Percentiles rank a stretch among this genome's conserved stretches.
Evolutionary conservation across 129 eudicot species (phyloP).

Genomic region (Ambrosia trifida): DNA sequence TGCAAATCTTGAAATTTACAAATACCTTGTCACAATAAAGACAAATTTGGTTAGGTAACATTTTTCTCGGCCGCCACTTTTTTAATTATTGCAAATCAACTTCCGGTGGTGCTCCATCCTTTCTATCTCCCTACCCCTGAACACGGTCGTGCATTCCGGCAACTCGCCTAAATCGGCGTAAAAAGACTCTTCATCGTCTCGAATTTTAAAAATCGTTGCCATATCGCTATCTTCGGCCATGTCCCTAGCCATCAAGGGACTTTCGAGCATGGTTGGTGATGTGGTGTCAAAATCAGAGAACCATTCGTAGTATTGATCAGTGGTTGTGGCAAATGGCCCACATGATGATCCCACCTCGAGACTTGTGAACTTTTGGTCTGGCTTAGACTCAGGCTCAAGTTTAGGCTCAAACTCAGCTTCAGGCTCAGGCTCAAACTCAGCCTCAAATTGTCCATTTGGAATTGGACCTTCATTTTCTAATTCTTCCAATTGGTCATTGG

Average conservation of each 20-base stretch:
- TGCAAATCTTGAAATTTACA: slow-evolving; percentile 34
- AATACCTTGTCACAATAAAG: slow-evolving; percentile 37
- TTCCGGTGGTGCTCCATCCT: slow-evolving; percentile 49
- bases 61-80: slow-evolving; percentile 9
- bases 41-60: slow-evolving; percentile 47
- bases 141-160: slow-evolving; percentile 83
- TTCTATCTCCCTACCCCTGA: slow-evolving; percentile 47
- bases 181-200: slow-evolving; percentile 74
- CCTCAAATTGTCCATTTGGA: neutral
- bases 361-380: slow-evolving; percentile 34
- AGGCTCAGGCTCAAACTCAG: neutral
- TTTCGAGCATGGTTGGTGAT: slow-evolving; percentile 59
- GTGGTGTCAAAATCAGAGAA: slow-evolving; percentile 55
- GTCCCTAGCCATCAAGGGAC: slow-evolving; percentile 43
- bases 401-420: neutral
- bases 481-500: slow-evolving; percentile 30
- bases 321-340: slow-evolving; percentile 22
- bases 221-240: slow-evolving; percentile 41
- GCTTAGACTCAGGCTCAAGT: neutral
- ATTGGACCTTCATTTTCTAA: slow-evolving; percentile 9
- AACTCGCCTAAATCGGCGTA: slow-evolving; percentile 86
- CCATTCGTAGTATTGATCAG: slow-evolving; percentile 53
- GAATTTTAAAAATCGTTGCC: slow-evolving; percentile 51
- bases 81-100: slow-evolving; percentile 32
- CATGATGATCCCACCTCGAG: slow-evolving; percentile 29